phyloP scores from a whole-genome alignment of 202 grass and related monocot genomes.

The Tripidium arundinaceum region DNA sequence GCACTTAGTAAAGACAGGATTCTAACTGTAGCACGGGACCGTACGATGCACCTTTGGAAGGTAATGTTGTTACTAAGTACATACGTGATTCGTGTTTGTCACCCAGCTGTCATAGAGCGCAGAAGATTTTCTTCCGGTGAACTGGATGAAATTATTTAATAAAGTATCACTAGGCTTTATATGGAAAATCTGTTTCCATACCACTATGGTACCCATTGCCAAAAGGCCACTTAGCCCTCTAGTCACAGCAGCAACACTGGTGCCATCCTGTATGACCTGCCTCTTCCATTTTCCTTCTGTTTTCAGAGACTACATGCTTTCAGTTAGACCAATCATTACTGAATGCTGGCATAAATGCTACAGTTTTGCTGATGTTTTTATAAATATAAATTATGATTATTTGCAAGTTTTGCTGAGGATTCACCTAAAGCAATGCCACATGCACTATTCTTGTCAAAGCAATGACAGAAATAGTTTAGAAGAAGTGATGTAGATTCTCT shows the following conservation, averaged over 20 bases:
- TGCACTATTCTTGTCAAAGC: neutral
- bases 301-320: neutral
- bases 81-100: neutral
- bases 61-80: slow-evolving; percentile 30
- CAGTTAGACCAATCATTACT: neutral
- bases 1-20: slow-evolving; percentile 69
- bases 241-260: neutral
- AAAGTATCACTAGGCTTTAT: neutral
- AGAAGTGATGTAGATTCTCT: neutral
- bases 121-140: neutral
- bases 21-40: slow-evolving; percentile 68
- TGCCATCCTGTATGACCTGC: neutral
- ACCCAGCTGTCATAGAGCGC: neutral
- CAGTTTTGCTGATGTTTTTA: neutral
- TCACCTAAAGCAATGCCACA: neutral
- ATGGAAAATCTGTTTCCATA: neutral
- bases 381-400: neutral
- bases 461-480: neutral
- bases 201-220: neutral
- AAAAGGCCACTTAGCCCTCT: neutral
- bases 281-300: neutral
- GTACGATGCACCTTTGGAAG: slow-evolving; percentile 92
- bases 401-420: neutral
- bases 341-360: neutral
- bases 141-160: neutral